Base-by-base conservation (phyloP, 2,329 filamentous ascomycete species). In the Neonectria coccinea region DNA sequence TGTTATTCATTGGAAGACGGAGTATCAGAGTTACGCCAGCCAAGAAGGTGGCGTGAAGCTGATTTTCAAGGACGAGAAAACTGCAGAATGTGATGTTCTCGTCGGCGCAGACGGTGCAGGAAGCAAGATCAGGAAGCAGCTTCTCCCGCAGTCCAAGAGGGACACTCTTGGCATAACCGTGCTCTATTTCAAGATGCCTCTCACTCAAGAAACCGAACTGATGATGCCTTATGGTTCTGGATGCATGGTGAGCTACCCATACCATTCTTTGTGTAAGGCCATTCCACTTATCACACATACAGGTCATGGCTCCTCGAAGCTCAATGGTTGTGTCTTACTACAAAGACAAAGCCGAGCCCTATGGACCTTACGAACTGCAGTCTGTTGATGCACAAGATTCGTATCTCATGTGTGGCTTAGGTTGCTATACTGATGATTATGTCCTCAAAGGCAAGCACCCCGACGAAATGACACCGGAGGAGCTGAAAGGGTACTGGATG, bases 251-350 rank as follows among this genome's bases (percentile, higher is more conserved):
- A 45, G 56, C 8, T 16, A 11, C 0, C 11, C 29, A 36, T 22
- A 16, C 8, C 2, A 14, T 18, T 5, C 18, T 10, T 2, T 16
- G 12, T 20, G 12, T 18, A 5, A 25, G 11, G n/a, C 14, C 10
- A 39, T 39, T 33, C n/a, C 8, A 52, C 22, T 25, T 20, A 59
- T 42, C 22, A 22, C 25, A 14, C n/a, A 7, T 42, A 2, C 14
- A 59, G 56, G 25, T 52, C 22, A 59, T 59, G 56, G 47, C 56
- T 20, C 56, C 56, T 16, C 45, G 56, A 10, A 52, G 56, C 36
- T 59, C 56, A 11, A 59, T 59, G 56, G 56, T 59, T 6, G 47
- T 59, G 5, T 52, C 56, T 2, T 59, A 59, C 36, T 59, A 59
- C 47, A 51, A 59, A 14, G 56, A 59, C 25, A 52, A 52, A n/a